Evolutionary conservation across 2,329 filamentous ascomycete species (phyloP).

Genomic region (Colletotrichum theobromicola): DNA sequence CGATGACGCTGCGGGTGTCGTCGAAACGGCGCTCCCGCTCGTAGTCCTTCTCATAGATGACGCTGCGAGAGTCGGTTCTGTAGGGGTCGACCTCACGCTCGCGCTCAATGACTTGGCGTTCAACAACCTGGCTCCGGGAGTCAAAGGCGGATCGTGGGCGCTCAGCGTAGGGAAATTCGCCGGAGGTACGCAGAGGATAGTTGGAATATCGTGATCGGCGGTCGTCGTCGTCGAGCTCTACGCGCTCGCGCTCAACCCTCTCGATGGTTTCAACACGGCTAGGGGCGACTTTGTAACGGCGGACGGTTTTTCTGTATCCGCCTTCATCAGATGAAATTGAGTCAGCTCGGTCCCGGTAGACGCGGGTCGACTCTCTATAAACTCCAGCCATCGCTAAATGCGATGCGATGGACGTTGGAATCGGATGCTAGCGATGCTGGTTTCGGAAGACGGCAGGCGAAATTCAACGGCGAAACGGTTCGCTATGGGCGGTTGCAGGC

Average conservation of each 20-base stretch:
- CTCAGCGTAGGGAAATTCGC: constrained; percentile 48
- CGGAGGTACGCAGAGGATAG: constrained; percentile 39
- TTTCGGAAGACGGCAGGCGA: constrained; percentile 13
- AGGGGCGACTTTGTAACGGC: constrained; percentile 56
- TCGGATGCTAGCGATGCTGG: background rate
- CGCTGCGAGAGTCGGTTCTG: constrained; percentile 26
- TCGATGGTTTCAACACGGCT: constrained; percentile 46
- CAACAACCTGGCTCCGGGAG: constrained; percentile 32
- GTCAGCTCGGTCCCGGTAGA: constrained; percentile 36
- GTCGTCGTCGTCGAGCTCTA: constrained; percentile 51
- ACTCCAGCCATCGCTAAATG: constrained; percentile 25
- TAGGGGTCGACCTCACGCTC: constrained; percentile 28
- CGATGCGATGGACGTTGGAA: background rate
- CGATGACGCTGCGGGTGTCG: constrained; percentile 36
- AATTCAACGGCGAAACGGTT: background rate
- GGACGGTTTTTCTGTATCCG: constrained; percentile 52
- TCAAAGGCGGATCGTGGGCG: constrained; percentile 59
- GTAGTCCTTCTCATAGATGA: constrained; percentile 36
- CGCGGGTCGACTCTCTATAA: constrained; percentile 36
- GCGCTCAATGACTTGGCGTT: constrained; percentile 23
- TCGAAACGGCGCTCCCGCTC: constrained; percentile 28
- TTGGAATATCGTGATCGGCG: constrained; percentile 47
- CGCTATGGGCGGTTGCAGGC: constrained; percentile 5
- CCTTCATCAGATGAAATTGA: constrained; percentile 47
- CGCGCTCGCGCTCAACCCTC: constrained; percentile 42